Percentiles rank a stretch among this genome's conserved stretches.
Evolutionary conservation across 169 alveolate genomes (phyloP).

Genomic region (Pseudocohnilembus persalinus): DNA sequence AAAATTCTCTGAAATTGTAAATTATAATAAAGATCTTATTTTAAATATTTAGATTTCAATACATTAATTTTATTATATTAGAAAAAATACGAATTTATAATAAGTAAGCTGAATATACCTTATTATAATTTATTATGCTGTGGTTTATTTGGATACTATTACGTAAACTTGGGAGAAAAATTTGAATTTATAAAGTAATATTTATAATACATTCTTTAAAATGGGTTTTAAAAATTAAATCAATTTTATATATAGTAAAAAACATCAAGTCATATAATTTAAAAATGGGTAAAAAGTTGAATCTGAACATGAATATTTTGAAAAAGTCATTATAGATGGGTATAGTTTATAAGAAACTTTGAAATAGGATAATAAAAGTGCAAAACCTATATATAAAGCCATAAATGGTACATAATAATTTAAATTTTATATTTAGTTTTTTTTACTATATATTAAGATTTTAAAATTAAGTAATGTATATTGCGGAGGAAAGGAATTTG

Average conservation of each 20-base stretch:
- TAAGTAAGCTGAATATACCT: constrained; percentile 27
- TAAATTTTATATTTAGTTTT: too few relatives aligned
- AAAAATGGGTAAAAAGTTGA: background rate
- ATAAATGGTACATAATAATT: background rate
- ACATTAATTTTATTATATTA: background rate
- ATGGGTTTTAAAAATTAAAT: background rate
- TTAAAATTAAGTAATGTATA: constrained; percentile 29
- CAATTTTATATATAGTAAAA: background rate
- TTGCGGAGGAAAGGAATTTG: constrained; percentile 19
- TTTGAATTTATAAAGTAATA: constrained; percentile 17
- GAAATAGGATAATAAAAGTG: background rate
- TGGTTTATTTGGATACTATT: constrained; percentile 41
- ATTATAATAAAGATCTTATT: background rate
- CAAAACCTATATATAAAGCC: background rate
- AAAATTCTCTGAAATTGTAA: constrained; percentile 23
- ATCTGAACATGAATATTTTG: constrained; percentile 18
- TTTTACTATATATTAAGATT: background rate
- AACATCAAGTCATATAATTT: background rate
- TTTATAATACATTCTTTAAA: background rate
- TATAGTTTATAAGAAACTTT: background rate
- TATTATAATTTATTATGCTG: constrained; percentile 43
- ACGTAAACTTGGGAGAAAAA: constrained; percentile 29
- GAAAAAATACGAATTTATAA: constrained; percentile 18
- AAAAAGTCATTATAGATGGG: constrained; percentile 16
- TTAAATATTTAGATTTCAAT: background rate